Conservation (phyloP, 345 rosid species). For the Populus tremula region DNA sequence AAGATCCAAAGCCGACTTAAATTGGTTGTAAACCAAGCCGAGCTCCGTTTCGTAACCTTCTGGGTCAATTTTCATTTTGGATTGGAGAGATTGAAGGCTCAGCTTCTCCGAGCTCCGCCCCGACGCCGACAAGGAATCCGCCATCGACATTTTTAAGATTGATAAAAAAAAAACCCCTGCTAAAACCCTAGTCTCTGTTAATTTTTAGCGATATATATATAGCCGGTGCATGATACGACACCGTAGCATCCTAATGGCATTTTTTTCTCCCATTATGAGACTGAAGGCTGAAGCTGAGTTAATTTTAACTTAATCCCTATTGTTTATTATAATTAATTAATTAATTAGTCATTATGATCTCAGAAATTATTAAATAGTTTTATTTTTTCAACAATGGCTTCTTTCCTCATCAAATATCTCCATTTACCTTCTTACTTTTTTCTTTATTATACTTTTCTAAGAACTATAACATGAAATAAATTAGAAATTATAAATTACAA, state of each 20-base stretch:
- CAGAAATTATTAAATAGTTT: neutral
- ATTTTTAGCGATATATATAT: neutral
- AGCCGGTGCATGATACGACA: neutral
- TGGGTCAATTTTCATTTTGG: conserved; percentile 85
- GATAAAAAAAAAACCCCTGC: neutral
- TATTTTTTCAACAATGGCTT: too few species aligned
- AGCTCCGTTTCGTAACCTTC: conserved; percentile 82
- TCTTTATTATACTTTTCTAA: too few species aligned
- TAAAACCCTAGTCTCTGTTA: neutral
- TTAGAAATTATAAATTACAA: too few species aligned
- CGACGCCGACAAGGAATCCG: conserved; percentile 64
- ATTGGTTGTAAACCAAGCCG: conserved; percentile 59
- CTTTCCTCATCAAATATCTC: too few species aligned
- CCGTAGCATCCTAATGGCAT: neutral
- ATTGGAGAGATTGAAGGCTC: conserved; percentile 63
- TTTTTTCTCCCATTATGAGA: neutral
- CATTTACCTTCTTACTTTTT: too few species aligned
- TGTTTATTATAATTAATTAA: neutral
- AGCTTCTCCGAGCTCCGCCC: conserved; percentile 77
- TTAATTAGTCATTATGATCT: neutral
- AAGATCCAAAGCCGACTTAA: conserved; percentile 73
- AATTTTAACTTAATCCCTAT: neutral
- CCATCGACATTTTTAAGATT: conserved; percentile 3
- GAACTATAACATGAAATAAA: too few species aligned
- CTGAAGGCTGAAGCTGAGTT: neutral